Evolutionary conservation across 2,329 filamentous ascomycete species (phyloP).

Genomic region (Corniculantispora saksenae): DNA sequence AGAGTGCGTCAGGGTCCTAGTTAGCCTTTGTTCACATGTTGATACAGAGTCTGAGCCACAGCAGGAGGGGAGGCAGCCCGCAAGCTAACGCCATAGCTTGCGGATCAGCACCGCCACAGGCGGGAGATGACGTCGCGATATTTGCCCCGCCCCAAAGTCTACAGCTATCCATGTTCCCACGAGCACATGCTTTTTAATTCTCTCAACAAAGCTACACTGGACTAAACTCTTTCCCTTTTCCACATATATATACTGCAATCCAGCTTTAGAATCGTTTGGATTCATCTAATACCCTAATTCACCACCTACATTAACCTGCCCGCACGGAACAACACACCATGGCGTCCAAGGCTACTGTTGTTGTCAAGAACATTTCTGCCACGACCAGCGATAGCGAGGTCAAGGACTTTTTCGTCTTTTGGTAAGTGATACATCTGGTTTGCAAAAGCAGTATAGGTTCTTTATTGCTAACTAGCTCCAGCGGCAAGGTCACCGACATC

Average conservation of each 20-base stretch:
- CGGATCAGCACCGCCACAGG: slow-evolving; percentile 18
- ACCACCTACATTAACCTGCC: slow-evolving; percentile 3
- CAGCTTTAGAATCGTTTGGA: not conserved
- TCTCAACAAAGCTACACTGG: not conserved
- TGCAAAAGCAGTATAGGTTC: too few relatives aligned
- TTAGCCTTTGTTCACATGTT: not conserved
- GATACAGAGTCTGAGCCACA: not conserved
- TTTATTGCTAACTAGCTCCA: slow-evolving; percentile 39
- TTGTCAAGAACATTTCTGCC: slow-evolving; percentile 85
- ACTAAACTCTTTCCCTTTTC: not conserved
- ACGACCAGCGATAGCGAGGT: slow-evolving; percentile 88
- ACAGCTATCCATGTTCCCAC: slow-evolving; percentile 12
- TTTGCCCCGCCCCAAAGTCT: slow-evolving; percentile 17
- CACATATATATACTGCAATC: not conserved
- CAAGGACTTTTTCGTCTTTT: slow-evolving; percentile 96
- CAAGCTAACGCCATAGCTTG: not conserved
- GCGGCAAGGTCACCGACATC: slow-evolving; percentile 87
- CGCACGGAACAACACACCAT: slow-evolving; percentile 44
- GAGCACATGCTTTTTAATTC: slow-evolving; percentile 14
- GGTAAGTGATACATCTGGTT: slow-evolving; percentile 51
- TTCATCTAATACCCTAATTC: not conserved
- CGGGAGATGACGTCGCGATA: slow-evolving; percentile 17
- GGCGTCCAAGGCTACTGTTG: slow-evolving; percentile 65
- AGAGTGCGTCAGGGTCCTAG: not conserved
- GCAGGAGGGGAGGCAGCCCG: slow-evolving; percentile 5